Percentiles rank a stretch among this genome's conserved stretches.
phyloP scores from a whole-genome alignment of 176 grass and related monocot genomes.

The Carex littledalei region DNA sequence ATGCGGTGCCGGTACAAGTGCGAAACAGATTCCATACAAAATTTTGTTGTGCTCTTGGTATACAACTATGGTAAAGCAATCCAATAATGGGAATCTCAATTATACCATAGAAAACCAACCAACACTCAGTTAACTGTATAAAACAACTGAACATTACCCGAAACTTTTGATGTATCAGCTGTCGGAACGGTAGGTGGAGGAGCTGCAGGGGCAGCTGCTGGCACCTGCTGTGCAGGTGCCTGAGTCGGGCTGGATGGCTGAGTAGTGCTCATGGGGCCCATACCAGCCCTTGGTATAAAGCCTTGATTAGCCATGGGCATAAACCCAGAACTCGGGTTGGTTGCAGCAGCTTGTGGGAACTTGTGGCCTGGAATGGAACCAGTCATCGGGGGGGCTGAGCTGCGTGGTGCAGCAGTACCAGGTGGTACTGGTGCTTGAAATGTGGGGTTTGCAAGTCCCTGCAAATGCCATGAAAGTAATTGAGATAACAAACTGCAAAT shows the following conservation, averaged over 20 bases:
- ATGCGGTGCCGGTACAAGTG: not conserved
- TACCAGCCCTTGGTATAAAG: slow-evolving; percentile 53
- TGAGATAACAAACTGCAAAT: not conserved
- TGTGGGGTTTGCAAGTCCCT: slow-evolving; percentile 19
- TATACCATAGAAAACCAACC: not conserved
- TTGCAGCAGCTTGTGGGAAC: slow-evolving; percentile 48
- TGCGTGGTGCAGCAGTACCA: slow-evolving; percentile 38
- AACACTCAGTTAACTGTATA: not conserved
- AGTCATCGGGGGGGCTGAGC: slow-evolving; percentile 30
- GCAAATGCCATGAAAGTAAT: not conserved
- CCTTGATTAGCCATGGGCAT: slow-evolving; percentile 61
- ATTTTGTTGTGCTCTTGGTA: not conserved
- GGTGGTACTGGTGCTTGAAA: slow-evolving; percentile 46
- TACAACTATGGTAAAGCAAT: not conserved
- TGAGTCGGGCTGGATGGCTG: slow-evolving; percentile 86
- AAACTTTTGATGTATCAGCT: slow-evolving; percentile 88
- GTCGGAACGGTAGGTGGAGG: slow-evolving; percentile 80
- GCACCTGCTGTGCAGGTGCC: slow-evolving; percentile 32
- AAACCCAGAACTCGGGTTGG: slow-evolving; percentile 46
- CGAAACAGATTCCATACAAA: not conserved
- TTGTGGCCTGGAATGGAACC: slow-evolving; percentile 41
- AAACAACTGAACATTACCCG: slow-evolving; percentile 44
- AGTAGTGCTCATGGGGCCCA: slow-evolving; percentile 46
- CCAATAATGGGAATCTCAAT: not conserved
- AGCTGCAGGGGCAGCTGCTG: slow-evolving; percentile 42